These are phyloP conservation scores for Baudoinia panamericana DNA, from an alignment of 495 filamentous ascomycete genomes.

Conservation along the genomic window DNA sequence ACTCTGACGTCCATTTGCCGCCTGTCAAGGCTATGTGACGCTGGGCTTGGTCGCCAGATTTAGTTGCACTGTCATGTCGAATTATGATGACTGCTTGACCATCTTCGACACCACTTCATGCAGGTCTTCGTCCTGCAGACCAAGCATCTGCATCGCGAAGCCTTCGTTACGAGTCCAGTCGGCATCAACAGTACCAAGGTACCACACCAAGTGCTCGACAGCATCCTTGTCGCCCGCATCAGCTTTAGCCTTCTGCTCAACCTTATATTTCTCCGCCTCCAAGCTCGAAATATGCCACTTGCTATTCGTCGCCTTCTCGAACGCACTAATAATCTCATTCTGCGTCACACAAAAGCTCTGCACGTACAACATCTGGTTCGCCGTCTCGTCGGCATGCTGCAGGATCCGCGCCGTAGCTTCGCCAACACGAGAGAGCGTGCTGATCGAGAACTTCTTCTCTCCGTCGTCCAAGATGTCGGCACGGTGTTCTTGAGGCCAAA, in stretches of 20 bases:
- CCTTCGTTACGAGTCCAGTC: slow-evolving; percentile 11
- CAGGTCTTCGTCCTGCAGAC: slow-evolving; percentile 18
- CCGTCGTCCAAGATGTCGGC: slow-evolving; percentile 38
- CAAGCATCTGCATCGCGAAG: slow-evolving; percentile 14
- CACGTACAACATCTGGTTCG: slow-evolving; percentile 39
- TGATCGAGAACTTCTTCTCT: slow-evolving; percentile 28
- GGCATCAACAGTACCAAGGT: slow-evolving; percentile 14
- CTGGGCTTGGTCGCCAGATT: too few species aligned
- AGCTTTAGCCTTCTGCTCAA: slow-evolving; percentile 11
- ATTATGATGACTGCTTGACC: background rate
- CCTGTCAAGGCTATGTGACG: too few species aligned
- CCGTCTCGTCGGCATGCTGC: slow-evolving; percentile 29
- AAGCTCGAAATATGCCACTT: slow-evolving; percentile 32
- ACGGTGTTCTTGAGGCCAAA: slow-evolving; percentile 31
- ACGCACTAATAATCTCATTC: slow-evolving; percentile 32
- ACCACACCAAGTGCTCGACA: slow-evolving; percentile 16
- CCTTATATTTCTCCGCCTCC: slow-evolving; percentile 23
- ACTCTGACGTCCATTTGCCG: too few species aligned
- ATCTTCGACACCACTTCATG: slow-evolving; percentile 7
- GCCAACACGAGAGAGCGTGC: slow-evolving; percentile 32
- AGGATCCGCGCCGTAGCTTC: slow-evolving; percentile 33
- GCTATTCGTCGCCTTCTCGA: slow-evolving; percentile 33
- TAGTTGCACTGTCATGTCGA: too few species aligned
- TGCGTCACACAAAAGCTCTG: slow-evolving; percentile 35
- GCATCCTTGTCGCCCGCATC: slow-evolving; percentile 7